Base-by-base conservation (phyloP, 805 yeast genomes). In the Candida boidinii region DNA sequence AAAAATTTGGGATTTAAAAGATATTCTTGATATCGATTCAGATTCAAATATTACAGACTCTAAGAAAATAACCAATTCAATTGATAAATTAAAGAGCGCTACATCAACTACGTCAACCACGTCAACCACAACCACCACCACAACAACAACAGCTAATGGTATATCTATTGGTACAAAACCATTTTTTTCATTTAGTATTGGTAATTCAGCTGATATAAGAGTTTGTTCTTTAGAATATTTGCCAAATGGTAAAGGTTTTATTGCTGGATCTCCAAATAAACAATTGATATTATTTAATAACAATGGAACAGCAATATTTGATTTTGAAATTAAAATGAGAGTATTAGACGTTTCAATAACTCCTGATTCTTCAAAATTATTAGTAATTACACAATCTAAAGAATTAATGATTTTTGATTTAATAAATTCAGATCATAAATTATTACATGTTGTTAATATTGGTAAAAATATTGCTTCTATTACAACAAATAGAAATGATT, bases 231-330 rank as follows among this genome's bases (percentile, higher is more conserved):
- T 87, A 42, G 88, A 77, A 40, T 87, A 90, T 74, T 57, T 80
- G 31, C 83, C 80, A 4, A 58, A 41, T 7, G 17, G 9, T 14
- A 42, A 48, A 25, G 56, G 68, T 33, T 78, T 86, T 43, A 66
- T 82, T 5, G 64, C 83, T 15, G 90, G 94, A 0, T 76, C 88
- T 0, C 87, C 88, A 0, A 95, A 83, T 49, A 75, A 77, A 39
- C 78, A 67, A 39, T 62, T 78, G 26, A 60, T 65, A 0, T 49
- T 72, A 16, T 75, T 70, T 60, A 63, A 68, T 33, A 47, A 51
- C 29, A 41, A 44, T 18, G 52, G 48, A 57, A 53, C 51, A 28
- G 18, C 40, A 17, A 31, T 45, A 4, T 34, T 41, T 26, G 50
- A 48, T 33, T 48, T 51, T 30, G 46, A 43, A 21, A 33, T 53